phyloP scores from a whole-genome alignment of 768 basidiomycete species.

The Suillus subalutaceus region DNA sequence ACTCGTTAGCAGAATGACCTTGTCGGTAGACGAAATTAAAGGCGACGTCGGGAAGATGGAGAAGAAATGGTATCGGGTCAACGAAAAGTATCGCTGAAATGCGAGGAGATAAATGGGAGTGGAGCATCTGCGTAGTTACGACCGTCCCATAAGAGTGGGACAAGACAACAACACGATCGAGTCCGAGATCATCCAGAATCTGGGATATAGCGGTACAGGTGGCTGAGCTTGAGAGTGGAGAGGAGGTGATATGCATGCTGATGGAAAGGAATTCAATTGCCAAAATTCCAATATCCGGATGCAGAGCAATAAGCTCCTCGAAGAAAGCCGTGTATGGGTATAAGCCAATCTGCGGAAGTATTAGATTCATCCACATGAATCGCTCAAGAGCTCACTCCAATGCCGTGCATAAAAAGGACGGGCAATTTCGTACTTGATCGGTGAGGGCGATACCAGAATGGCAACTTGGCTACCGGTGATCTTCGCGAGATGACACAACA shows the following conservation, averaged over 20 bases:
- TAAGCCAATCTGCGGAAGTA: constrained; percentile 54
- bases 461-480: constrained; percentile 37
- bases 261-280: constrained; percentile 63
- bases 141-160: constrained; percentile 69
- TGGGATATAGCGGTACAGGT: constrained; percentile 46
- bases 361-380: constrained; percentile 9
- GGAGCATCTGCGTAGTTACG: constrained; percentile 56
- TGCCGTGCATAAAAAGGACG: constrained; percentile 68
- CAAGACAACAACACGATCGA: constrained; percentile 45
- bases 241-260: constrained; percentile 59
- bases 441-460: constrained; percentile 56
- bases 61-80: constrained; percentile 67
- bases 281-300: constrained; percentile 59
- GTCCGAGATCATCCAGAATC: constrained; percentile 47
- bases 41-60: constrained; percentile 64
- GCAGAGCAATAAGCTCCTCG: constrained; percentile 41
- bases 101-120: constrained; percentile 34
- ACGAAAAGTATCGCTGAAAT: constrained; percentile 53
- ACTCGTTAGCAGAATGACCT: constrained; percentile 56
- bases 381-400: constrained; percentile 49
- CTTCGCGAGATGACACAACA: constrained; percentile 45
- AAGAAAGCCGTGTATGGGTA: constrained; percentile 59
- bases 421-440: constrained; percentile 49
- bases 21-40: constrained; percentile 67
- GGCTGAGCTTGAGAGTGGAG: constrained; percentile 45